A percentile compares a stretch with the other conserved stretches of the same genome.
These are phyloP conservation scores for Globisporangium solare DNA, from an alignment of 352 stramenopile species.

Conservation along the genomic window DNA sequence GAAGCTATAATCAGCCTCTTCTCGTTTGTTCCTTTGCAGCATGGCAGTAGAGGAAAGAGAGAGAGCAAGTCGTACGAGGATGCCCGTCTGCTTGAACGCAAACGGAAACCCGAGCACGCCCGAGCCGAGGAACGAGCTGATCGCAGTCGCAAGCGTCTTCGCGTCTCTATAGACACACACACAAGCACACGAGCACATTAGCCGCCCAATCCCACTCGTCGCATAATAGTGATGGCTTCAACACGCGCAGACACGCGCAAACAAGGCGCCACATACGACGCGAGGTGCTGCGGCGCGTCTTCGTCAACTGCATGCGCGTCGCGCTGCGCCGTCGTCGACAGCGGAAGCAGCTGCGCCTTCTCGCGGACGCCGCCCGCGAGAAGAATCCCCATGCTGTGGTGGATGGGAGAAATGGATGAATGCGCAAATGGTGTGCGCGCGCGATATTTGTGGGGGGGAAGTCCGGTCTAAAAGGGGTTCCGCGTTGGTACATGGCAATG, in stretches of 20 bases:
- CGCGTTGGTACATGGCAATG: too few relatives aligned
- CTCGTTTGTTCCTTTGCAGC: too few relatives aligned
- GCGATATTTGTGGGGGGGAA: neutral
- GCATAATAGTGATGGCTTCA: too few relatives aligned
- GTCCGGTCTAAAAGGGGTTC: too few relatives aligned
- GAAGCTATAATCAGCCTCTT: too few relatives aligned
- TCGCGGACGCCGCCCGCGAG: neutral
- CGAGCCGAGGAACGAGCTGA: slow-evolving; percentile 56
- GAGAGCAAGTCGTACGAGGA: slow-evolving; percentile 35
- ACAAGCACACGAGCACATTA: neutral
- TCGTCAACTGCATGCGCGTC: neutral
- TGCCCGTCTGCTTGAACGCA: slow-evolving; percentile 71
- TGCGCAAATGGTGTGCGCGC: neutral
- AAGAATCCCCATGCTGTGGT: neutral
- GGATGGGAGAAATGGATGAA: neutral
- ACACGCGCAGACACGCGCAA: too few relatives aligned
- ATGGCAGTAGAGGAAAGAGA: slow-evolving; percentile 8
- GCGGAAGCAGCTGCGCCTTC: neutral
- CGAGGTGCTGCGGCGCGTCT: neutral
- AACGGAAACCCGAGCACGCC: slow-evolving; percentile 70
- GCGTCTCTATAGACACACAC: slow-evolving; percentile 11
- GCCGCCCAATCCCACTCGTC: too few relatives aligned
- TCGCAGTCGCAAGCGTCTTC: slow-evolving; percentile 19
- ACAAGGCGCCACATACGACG: neutral
- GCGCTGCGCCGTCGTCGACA: too few relatives aligned